phyloP scores from a whole-genome alignment of 257 asterid genomes.

The Buddleja alternifolia region DNA sequence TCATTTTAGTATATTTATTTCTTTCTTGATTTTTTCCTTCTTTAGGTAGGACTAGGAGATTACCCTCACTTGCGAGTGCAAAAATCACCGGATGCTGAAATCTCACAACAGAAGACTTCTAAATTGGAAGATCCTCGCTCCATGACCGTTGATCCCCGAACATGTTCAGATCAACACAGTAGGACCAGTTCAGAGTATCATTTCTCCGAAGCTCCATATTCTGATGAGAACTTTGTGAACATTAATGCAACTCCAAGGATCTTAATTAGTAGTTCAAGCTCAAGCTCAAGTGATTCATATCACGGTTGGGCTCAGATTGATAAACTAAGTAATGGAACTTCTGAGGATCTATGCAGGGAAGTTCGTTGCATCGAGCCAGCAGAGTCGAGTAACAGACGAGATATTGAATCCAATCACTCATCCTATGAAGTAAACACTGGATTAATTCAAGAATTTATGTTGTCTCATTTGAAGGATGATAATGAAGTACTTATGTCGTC shows the following conservation, averaged over 20 bases:
- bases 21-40: neutral
- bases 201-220: conserved; percentile 45
- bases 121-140: conserved; percentile 39
- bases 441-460: conserved; percentile 24
- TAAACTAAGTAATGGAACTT: conserved; percentile 45
- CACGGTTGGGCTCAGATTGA: conserved; percentile 70
- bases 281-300: conserved; percentile 51
- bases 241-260: conserved; percentile 49
- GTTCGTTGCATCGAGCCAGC: conserved; percentile 62
- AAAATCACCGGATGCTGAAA: conserved; percentile 51
- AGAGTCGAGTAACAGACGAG: conserved; percentile 31
- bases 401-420: conserved; percentile 27
- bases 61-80: conserved; percentile 81
- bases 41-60: conserved; percentile 58
- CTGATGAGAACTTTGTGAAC: conserved; percentile 46
- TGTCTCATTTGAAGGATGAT: conserved; percentile 36
- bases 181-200: conserved; percentile 65
- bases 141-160: conserved; percentile 39
- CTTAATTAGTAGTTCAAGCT: conserved; percentile 43
- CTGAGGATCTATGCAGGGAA: conserved; percentile 68
- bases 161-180: conserved; percentile 55
- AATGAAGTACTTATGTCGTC: conserved; percentile 24
- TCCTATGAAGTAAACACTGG: conserved; percentile 31
- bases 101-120: conserved; percentile 36
- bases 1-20: neutral